A percentile compares a stretch with the other conserved stretches of the same genome.
Evolutionary conservation across 306 rosid genomes (phyloP).

Genomic region (Dryas drummondii): DNA sequence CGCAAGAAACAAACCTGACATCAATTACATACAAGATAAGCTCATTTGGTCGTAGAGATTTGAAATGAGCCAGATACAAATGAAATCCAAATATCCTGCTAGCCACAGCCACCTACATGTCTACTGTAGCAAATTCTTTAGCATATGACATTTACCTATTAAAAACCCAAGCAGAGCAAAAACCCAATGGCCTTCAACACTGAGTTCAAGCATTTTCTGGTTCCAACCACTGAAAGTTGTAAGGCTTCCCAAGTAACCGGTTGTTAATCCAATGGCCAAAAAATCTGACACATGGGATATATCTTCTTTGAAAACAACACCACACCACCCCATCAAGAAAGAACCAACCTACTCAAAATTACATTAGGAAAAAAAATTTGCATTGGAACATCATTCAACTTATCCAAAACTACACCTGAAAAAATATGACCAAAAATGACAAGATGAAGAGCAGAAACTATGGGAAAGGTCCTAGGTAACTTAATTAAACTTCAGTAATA

Average conservation of each 20-base stretch:
- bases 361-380: not conserved
- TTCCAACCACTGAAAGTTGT: conserved; percentile 97
- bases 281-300: conserved; percentile 62
- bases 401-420: not conserved
- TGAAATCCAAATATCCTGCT: not conserved
- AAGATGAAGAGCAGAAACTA: not conserved
- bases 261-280: conserved; percentile 68
- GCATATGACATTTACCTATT: conserved; percentile 45
- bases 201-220: conserved; percentile 88
- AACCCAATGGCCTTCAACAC: conserved; percentile 64
- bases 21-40: not conserved
- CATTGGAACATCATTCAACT: conserved; percentile 6
- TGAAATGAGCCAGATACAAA: not conserved
- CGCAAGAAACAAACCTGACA: conserved; percentile 75
- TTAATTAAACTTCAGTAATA: not conserved
- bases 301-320: conserved; percentile 75
- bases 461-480: not conserved
- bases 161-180: conserved; percentile 60
- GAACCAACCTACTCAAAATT: conserved; percentile 64
- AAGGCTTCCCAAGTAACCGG: conserved; percentile 91
- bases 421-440: not conserved
- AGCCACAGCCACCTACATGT: not conserved
- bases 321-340: conserved; percentile 95
- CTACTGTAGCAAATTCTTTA: not conserved
- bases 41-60: not conserved